A percentile compares a stretch with the other conserved stretches of the same genome.
These are phyloP conservation scores for Nicotiana benthamiana DNA, from an alignment of 257 asterid species.

Conservation along the genomic window DNA sequence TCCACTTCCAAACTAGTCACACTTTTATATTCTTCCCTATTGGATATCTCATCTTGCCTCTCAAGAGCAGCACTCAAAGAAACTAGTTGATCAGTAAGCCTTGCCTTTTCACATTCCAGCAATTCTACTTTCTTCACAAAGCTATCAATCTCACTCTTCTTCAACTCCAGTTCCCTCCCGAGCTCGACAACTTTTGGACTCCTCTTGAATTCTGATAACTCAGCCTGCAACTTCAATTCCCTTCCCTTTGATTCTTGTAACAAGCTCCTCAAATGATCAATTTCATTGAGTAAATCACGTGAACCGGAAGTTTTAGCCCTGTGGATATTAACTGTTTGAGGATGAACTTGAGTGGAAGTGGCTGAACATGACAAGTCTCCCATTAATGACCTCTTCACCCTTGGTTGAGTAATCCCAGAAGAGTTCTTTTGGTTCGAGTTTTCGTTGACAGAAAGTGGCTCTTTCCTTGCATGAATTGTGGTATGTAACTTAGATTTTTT, in stretches of 20 bases:
- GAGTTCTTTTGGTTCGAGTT: slow-evolving; percentile 35
- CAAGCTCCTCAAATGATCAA: slow-evolving; percentile 74
- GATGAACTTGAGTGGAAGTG: slow-evolving; percentile 60
- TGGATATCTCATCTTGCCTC: slow-evolving; percentile 27
- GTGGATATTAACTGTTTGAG: slow-evolving; percentile 33
- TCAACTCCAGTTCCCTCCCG: slow-evolving; percentile 51
- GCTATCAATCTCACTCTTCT: slow-evolving; percentile 43
- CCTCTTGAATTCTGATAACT: slow-evolving; percentile 47
- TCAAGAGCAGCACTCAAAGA: slow-evolving; percentile 33
- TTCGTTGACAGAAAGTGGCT: slow-evolving; percentile 32
- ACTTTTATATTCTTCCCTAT: slow-evolving; percentile 23
- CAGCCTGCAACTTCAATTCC: slow-evolving; percentile 62
- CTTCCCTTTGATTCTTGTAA: slow-evolving; percentile 80
- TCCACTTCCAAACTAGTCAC: slow-evolving; percentile 53
- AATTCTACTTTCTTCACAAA: slow-evolving; percentile 44
- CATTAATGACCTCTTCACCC: slow-evolving; percentile 71
- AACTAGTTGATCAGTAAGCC: slow-evolving; percentile 42
- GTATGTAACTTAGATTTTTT: slow-evolving; percentile 55
- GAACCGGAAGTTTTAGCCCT: slow-evolving; percentile 43
- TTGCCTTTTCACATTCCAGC: slow-evolving; percentile 50
- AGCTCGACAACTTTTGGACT: slow-evolving; percentile 43
- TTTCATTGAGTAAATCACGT: slow-evolving; percentile 63
- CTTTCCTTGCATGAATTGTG: slow-evolving; percentile 45
- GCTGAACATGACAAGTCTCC: slow-evolving; percentile 73
- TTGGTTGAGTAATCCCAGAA: slow-evolving; percentile 29